Conservation (phyloP, 78 protist species). For the Tieghemostelium lacteum region DNA sequence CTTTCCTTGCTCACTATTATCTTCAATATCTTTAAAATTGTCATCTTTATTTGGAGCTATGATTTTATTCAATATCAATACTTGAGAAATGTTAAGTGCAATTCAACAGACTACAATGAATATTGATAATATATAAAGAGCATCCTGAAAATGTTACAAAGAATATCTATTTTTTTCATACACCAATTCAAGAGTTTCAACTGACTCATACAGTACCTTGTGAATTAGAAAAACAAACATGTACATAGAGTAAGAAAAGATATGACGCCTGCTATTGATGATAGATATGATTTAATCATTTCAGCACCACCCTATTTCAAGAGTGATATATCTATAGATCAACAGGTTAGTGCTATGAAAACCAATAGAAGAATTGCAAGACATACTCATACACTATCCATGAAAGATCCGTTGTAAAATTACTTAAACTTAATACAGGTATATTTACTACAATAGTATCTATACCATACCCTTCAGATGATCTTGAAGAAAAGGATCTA, state of each 20-base stretch:
- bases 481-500: conserved; percentile 14
- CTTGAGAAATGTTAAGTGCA: too few species aligned
- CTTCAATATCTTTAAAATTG: too few species aligned
- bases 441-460: conserved; percentile 49
- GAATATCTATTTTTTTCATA: conserved; percentile 50
- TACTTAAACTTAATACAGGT: conserved; percentile 26
- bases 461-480: conserved; percentile 42
- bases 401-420: conserved; percentile 48
- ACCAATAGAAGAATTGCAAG: conserved; percentile 51
- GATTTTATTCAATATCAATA: too few species aligned
- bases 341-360: conserved; percentile 9
- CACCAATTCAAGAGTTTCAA: conserved; percentile 64
- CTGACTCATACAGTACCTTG: background rate
- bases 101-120: conserved; percentile 33
- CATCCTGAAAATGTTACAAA: background rate
- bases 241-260: background rate
- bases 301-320: conserved; percentile 79
- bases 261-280: background rate
- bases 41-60: too few species aligned
- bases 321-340: conserved; percentile 16
- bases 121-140: conserved; percentile 42
- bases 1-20: too few species aligned
- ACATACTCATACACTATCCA: conserved; percentile 66
- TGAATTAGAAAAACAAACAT: conserved; percentile 1
- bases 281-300: conserved; percentile 45